phyloP scores from a whole-genome alignment of 1,139 yeast species.

The Geotrichum histeridarum region DNA sequence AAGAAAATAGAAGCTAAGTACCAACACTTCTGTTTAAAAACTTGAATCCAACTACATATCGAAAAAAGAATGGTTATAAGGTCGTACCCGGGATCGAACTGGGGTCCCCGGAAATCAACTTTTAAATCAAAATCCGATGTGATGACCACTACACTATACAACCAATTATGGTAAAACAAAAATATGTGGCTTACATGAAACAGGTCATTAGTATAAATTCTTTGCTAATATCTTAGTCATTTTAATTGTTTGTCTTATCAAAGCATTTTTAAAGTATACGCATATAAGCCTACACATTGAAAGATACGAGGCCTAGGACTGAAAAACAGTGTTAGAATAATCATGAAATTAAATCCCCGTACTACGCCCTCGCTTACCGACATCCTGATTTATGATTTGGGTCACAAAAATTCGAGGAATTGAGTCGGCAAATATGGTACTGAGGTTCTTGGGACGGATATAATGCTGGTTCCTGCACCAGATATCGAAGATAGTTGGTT shows the following conservation, averaged over 20 bases:
- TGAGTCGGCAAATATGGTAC: too few species aligned
- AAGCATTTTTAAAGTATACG: neutral
- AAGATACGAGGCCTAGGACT: too few species aligned
- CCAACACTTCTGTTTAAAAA: too few species aligned
- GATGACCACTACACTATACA: constrained; percentile 36
- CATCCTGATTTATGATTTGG: too few species aligned
- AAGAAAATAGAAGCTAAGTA: neutral
- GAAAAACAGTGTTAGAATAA: too few species aligned
- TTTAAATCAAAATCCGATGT: constrained; percentile 28
- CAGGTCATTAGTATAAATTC: neutral
- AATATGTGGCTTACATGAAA: neutral
- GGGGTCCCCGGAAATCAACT: constrained; percentile 32
- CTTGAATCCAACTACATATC: neutral
- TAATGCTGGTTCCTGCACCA: too few species aligned
- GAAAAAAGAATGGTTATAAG: constrained; percentile 22
- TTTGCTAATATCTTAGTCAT: neutral
- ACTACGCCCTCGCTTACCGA: too few species aligned
- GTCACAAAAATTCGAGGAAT: too few species aligned
- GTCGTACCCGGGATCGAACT: constrained; percentile 38
- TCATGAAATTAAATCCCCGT: too few species aligned
- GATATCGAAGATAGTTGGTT: too few species aligned
- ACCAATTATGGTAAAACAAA: constrained; percentile 20
- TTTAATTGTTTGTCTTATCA: neutral
- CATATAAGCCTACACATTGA: too few species aligned
- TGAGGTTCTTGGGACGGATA: too few species aligned